Base-by-base conservation (phyloP, 2,329 filamentous ascomycete genomes). In the Neofusicoccum umdonicola region DNA sequence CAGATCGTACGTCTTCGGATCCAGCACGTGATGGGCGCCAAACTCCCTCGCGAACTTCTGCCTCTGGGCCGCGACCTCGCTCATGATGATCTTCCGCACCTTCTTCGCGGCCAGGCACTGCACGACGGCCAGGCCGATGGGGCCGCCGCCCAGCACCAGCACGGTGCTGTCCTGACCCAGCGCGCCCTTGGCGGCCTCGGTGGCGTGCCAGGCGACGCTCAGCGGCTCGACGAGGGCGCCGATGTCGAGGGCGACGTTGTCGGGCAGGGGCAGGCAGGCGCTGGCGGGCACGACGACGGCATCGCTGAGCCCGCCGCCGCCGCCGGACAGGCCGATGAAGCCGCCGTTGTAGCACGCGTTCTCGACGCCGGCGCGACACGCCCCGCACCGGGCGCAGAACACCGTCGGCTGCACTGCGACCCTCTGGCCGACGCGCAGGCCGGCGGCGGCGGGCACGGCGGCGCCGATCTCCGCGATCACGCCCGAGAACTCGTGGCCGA, bases 401-500 rank as follows among this genome's bases (percentile, higher is more conserved):
- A 89, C 79, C 11, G 83, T 87, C 2, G 88, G 88, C 67, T 87
- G 84, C 3, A 89, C 79, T 4, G 82, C 84, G 17, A 88, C 86
- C 45, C 52, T 60, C 35, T 89, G 83, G 1, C 87, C 87, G 1
- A 83, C 71, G 48, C 80, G 77, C 54, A 88, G 72, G 72, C 8
- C 72, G 71, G 17, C 35, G 19, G 0, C 70, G 74, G 19, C 2
- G 2, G 19, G 19, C 1, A 87, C 82, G 1, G 76, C 80, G 0
- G 77, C 70, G 0, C 87, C 87, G n/a, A 89, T 76, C 68, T 88
- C 85, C 11, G 82, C 79, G 37, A 90, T 78, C 1, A 82, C 81
- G 11, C 87, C 88, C 3, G 82, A 84, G 73, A 90, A 87, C 71
- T 90, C 88, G 70, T 90, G 88, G 31, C 88, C 88, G 9, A 90